Evolutionary conservation across 768 basidiomycete genomes (phyloP).

Genomic region (Psilocybe cubensis): DNA sequence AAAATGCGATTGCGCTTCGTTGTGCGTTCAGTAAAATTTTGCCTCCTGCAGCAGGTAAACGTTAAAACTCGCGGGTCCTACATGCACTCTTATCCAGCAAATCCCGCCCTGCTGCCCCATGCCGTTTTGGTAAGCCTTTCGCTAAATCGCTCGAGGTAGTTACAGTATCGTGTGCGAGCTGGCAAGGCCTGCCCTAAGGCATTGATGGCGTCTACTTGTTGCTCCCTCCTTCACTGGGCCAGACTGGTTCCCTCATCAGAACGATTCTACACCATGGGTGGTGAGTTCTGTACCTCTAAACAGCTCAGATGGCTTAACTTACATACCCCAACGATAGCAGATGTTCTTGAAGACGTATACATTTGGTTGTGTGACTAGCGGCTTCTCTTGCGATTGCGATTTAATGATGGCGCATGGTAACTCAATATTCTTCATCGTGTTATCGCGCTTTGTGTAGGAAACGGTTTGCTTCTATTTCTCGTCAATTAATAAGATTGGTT

Average conservation of each 20-base stretch:
- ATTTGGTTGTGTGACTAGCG: too few species aligned
- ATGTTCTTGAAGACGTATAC: too few species aligned
- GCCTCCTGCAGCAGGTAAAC: slow-evolving; percentile 29
- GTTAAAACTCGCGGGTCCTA: slow-evolving; percentile 35
- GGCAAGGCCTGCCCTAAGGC: background rate
- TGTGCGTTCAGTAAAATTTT: background rate
- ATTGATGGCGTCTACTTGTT: background rate
- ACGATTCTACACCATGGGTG: too few species aligned
- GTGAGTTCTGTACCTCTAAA: too few species aligned
- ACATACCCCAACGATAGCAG: too few species aligned
- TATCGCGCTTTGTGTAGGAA: slow-evolving; percentile 2
- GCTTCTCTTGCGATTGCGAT: too few species aligned
- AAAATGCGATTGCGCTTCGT: background rate
- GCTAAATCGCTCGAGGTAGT: background rate
- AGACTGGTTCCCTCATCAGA: too few species aligned
- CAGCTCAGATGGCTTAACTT: too few species aligned
- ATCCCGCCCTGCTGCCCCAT: too few species aligned
- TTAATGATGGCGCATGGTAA: slow-evolving; percentile 4
- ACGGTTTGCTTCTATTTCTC: slow-evolving; percentile 7
- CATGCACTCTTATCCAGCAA: background rate
- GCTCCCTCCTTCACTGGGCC: too few species aligned
- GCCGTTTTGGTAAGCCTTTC: too few species aligned
- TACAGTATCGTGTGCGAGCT: background rate
- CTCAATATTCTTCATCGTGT: background rate
- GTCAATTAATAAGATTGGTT: too few species aligned